Conservation (phyloP, 306 rosid species). For the Senna tora region DNA sequence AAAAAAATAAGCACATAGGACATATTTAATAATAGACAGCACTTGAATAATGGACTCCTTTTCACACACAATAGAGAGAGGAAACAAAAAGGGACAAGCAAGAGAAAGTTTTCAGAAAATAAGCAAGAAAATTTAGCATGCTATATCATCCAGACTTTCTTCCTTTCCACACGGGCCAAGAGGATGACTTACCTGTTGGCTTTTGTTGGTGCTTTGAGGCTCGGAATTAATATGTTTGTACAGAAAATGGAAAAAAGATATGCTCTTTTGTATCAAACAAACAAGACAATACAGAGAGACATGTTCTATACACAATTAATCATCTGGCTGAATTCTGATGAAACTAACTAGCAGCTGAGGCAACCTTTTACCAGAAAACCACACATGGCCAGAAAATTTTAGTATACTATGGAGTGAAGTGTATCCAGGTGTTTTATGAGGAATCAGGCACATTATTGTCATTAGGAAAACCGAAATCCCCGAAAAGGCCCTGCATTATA, state of each 20-base stretch:
- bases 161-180: slow-evolving; percentile 54
- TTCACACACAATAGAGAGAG: too few species aligned
- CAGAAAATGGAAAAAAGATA: too few species aligned
- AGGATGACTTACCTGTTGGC: slow-evolving; percentile 31
- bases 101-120: neutral
- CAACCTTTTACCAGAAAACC: slow-evolving; percentile 44
- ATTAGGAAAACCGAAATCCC: slow-evolving; percentile 71
- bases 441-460: slow-evolving; percentile 48
- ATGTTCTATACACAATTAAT: slow-evolving; percentile 37
- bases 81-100: too few species aligned
- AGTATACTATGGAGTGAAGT: slow-evolving; percentile 24
- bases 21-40: too few species aligned
- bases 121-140: slow-evolving; percentile 26
- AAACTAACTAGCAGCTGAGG: slow-evolving; percentile 40
- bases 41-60: too few species aligned
- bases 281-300: slow-evolving; percentile 45
- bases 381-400: slow-evolving; percentile 29
- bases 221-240: too few species aligned
- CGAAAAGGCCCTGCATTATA: slow-evolving; percentile 67
- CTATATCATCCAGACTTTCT: slow-evolving; percentile 38
- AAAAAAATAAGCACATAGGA: too few species aligned
- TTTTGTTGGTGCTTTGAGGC: slow-evolving; percentile 40
- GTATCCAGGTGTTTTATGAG: slow-evolving; percentile 44
- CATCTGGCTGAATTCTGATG: slow-evolving; percentile 38
- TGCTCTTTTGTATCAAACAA: slow-evolving; percentile 42